phyloP scores from a whole-genome alignment of 805 yeast species.

The Candida pseudoglaebosa region DNA sequence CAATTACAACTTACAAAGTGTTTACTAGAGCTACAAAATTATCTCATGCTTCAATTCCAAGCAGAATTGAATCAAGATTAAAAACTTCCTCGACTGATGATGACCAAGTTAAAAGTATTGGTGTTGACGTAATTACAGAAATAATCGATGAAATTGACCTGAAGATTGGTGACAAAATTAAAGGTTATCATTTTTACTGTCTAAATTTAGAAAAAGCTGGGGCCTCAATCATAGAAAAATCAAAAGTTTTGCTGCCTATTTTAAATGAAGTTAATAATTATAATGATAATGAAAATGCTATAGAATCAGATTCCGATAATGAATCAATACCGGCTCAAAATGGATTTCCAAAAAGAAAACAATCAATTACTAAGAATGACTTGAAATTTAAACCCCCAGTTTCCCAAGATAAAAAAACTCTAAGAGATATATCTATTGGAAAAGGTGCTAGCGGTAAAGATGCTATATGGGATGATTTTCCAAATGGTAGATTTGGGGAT shows the following conservation, averaged over 20 bases:
- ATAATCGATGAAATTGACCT: conserved; percentile 56
- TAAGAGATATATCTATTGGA: conserved; percentile 78
- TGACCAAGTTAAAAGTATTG: conserved; percentile 74
- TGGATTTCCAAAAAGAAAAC: conserved; percentile 23
- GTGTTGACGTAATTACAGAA: conserved; percentile 68
- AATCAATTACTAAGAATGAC: conserved; percentile 27
- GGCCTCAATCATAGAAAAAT: conserved; percentile 72
- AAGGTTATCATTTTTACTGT: conserved; percentile 90
- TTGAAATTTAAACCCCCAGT: conserved; percentile 4
- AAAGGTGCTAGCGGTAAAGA: conserved; percentile 81
- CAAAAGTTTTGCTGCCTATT: conserved; percentile 46
- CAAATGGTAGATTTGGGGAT: conserved; percentile 94
- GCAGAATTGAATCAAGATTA: conserved; percentile 46
- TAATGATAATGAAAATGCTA: conserved; percentile 29
- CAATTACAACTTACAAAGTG: conserved; percentile 77
- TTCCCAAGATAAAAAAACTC: conserved; percentile 42
- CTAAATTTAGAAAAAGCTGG: conserved; percentile 89
- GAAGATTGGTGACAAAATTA: conserved; percentile 54
- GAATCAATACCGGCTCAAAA: conserved; percentile 2
- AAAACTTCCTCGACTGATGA: conserved; percentile 60
- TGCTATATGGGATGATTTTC: conserved; percentile 97
- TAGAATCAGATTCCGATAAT: conserved; percentile 33
- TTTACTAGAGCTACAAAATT: conserved; percentile 86
- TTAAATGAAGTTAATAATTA: conserved; percentile 35
- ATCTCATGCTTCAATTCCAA: conserved; percentile 82